Percentiles rank a stretch among this genome's conserved stretches.
Evolutionary conservation across 352 stramenopile species (phyloP).

Genomic region (Phytophthora pisi): DNA sequence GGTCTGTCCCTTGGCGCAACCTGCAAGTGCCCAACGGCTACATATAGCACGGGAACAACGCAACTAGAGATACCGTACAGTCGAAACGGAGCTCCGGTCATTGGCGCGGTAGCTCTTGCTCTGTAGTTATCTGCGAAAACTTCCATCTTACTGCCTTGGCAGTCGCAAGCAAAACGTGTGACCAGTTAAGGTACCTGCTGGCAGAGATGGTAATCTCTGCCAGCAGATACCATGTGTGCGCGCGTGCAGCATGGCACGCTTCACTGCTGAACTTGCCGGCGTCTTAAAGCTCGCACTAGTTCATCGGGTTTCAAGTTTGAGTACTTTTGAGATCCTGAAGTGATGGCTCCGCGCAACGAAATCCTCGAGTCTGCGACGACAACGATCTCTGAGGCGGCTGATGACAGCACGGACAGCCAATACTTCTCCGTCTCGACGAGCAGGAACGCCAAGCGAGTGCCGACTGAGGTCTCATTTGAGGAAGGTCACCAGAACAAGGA

Average conservation of each 20-base stretch:
- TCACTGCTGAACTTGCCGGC: background rate
- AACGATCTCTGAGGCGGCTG: background rate
- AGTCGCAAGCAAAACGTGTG: too few species aligned
- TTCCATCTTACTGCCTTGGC: too few species aligned
- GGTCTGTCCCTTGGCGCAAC: background rate
- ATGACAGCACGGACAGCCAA: background rate
- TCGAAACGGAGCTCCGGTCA: background rate
- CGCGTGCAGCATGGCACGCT: background rate
- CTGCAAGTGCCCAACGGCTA: background rate
- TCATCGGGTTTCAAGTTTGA: background rate
- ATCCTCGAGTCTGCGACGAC: background rate
- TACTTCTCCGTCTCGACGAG: background rate
- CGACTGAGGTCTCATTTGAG: background rate
- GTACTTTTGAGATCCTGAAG: too few species aligned
- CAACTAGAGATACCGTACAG: background rate
- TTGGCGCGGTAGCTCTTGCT: background rate
- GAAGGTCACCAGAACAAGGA: background rate
- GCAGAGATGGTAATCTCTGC: too few species aligned
- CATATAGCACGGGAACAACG: background rate
- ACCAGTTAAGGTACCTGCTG: too few species aligned
- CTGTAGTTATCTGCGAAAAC: too few species aligned
- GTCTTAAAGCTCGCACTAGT: background rate
- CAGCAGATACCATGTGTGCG: too few species aligned
- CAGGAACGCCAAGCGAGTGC: background rate
- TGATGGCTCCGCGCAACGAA: background rate